Evolutionary conservation across 345 rosid species (phyloP), one percentile per base, ranked within the genome.

Genomic region (Acer saccharum): DNA sequence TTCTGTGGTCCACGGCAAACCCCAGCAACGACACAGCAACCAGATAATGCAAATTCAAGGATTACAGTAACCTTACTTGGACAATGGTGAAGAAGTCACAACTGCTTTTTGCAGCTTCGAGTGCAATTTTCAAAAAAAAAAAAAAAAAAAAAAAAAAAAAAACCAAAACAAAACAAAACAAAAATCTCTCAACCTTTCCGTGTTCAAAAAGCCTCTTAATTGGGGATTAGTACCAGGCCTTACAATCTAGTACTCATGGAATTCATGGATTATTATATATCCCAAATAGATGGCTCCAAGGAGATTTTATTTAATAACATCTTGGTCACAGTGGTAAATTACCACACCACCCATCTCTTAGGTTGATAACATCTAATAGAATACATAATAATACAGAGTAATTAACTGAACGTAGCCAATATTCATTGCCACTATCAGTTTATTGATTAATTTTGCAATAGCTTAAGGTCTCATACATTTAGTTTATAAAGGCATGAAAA

Each of bases 381-480:
- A 58, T 7, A 52, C 18, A 4, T 58, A n/a, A 20, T 58, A 58
- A 20, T 58, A 6, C 35, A 68, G 32, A 69, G 50, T 20, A 1
- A 8, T 66, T 29, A 66, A 44, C 12, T 18, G 20, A 17, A 50
- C 10, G 23, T 25, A 69, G 55, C 3, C 61, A 69, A 25, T 23
- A 69, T 29, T 29, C 39, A 21, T 58, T 58, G 23, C 63, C 11
- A 57, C 10, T 50, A 48, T 14, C 11, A 5, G 29, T 8, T 32
- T 17, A 8, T 39, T n/a, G 44, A 48, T 44, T 41, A 68, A 18
- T 13, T 7, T 25, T 11, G 14, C 57, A 54, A 46, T 12, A 71
- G 61, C n/a, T 25, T 57, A 72, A 73, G 76, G 13, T 41, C 76
- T 23, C 27, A 48, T 9, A 20, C 20, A 48, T 48, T 69, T 68